Percentiles rank a stretch among this genome's conserved stretches.
Conservation (phyloP, 371 early-diverging fungal species). For the Capillidium heterosporum region DNA sequence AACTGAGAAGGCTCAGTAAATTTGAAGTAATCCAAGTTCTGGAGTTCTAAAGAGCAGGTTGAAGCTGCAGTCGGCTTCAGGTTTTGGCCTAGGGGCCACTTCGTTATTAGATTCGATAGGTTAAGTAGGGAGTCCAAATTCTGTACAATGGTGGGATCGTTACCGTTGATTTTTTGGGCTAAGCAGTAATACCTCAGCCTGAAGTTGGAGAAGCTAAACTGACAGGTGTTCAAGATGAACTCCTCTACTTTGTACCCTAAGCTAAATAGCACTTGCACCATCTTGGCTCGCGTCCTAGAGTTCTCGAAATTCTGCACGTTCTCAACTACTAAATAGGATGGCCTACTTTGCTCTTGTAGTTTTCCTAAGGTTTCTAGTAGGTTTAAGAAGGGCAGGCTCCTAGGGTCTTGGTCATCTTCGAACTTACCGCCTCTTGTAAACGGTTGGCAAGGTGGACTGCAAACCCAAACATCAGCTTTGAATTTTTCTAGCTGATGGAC, state of each 20-base stretch:
- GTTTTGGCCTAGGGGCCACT: no score
- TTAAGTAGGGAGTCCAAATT: no score
- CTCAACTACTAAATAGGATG: conserved; percentile 41
- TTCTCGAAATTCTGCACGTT: conserved; percentile 65
- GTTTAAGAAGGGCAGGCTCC: conserved; percentile 41
- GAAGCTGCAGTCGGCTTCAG: no score
- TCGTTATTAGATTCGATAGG: no score
- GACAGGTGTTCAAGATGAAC: conserved; percentile 37
- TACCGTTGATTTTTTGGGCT: conserved; percentile 13
- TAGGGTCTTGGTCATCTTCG: conserved; percentile 38
- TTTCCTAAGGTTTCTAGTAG: conserved; percentile 32
- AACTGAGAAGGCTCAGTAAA: no score
- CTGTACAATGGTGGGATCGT: no score
- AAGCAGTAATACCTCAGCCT: conserved; percentile 43
- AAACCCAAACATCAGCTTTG: conserved; percentile 51
- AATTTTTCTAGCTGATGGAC: conserved; percentile 35
- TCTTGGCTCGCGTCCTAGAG: conserved; percentile 5
- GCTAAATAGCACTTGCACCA: conserved; percentile 31
- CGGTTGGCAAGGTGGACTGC: conserved; percentile 77
- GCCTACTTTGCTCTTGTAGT: conserved; percentile 16
- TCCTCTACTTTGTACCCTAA: conserved; percentile 43
- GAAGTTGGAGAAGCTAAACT: conserved; percentile 51
- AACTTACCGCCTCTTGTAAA: conserved; percentile 50
- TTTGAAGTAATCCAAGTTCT: no score
- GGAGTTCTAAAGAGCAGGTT: no score